Evolutionary conservation across 306 rosid species (phyloP), one percentile per base, ranked within the genome.

Genomic region (Albizia julibrissin): DNA sequence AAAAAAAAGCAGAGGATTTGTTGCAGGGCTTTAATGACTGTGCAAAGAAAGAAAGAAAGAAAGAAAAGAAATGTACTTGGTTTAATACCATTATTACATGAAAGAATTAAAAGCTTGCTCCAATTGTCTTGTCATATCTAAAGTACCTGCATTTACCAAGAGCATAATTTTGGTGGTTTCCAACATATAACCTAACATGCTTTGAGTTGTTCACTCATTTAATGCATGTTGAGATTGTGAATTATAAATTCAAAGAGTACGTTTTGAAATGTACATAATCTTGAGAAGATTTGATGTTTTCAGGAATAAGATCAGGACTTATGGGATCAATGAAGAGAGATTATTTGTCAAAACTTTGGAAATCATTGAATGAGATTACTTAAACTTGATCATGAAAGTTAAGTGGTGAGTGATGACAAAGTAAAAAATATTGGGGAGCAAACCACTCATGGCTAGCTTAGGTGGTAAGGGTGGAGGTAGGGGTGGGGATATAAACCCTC

Each of bases 21-120:
- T 71, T 44, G 76, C 40, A 15, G 76, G 76, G 31, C 58, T 72
- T 46, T 6, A 26, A 72, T 72, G 58, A 44, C 75, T 24, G 54
- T 72, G 76, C 24, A 46, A 72, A 46, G 34, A 0, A 12, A 24
- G 4, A 34, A 4, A 37, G 6, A 5, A 37, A 37, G 31, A n/a
- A 4, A 3, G 5, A 33, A 33, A 22, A 58, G 26, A 26, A 26
- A 26, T 44, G 59, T 72, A 26, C 40, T 72, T 44, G 76, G 37
- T 72, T 44, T 47, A 2, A 27, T 24, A 3, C 58, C 54, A n/a
- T 40, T 24, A 44, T 71, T 71, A 26, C 75, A 24, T 44, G 19
- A 13, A 71, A 71, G 58, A 26, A 42, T 70, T 5, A n/a, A 70
- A 22, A 42, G 74, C 34, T 29, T 42, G 29, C 4, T 11, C 42